These are phyloP conservation scores for Hydrangea macrophylla DNA, from an alignment of 148 eudicot species.

Conservation along the genomic window DNA sequence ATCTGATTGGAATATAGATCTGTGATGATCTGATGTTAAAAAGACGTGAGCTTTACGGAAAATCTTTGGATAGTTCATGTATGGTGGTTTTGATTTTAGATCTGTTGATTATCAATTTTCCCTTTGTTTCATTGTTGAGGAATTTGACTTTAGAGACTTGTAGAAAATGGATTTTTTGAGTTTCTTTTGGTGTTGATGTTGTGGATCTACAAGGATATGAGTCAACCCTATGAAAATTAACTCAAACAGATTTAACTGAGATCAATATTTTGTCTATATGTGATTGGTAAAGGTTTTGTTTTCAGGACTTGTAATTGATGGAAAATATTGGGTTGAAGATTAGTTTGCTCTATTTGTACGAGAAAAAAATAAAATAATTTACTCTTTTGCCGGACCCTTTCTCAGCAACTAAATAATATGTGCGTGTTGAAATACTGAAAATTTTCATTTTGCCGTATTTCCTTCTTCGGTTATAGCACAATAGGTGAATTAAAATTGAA, in stretches of 20 bases:
- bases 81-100: not conserved
- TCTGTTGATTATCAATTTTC: not conserved
- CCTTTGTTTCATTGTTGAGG: not conserved
- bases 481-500: not conserved
- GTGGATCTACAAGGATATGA: not conserved
- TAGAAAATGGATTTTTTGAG: not conserved
- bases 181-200: not conserved
- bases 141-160: not conserved
- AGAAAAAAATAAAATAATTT: too few relatives aligned
- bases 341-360: not conserved
- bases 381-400: too few relatives aligned
- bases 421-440: too few relatives aligned
- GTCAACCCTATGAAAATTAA: too few relatives aligned
- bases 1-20: not conserved
- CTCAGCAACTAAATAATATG: not conserved
- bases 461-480: not conserved
- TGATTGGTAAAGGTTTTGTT: not conserved
- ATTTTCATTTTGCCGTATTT: too few relatives aligned
- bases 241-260: too few relatives aligned
- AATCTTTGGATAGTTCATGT: not conserved
- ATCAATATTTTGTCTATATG: not conserved
- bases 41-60: not conserved
- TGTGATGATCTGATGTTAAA: not conserved
- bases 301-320: not conserved
- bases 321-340: not conserved